Conservation (phyloP, 1,284 basidiomycete genomes). For the Ustilago bromivora region DNA sequence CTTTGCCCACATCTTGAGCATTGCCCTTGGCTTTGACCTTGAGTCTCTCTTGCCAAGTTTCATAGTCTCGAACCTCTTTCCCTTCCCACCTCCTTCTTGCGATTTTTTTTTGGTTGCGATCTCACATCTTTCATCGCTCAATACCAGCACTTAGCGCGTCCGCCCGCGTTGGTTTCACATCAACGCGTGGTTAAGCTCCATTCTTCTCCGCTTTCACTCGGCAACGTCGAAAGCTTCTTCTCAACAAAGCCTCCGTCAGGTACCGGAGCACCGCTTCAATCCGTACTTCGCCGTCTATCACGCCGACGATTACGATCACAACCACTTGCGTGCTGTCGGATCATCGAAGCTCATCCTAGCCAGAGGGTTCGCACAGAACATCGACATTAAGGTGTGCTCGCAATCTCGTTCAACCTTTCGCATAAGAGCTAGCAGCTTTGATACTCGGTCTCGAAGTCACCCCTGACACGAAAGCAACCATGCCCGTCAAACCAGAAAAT, state of each 20-base stretch:
- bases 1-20: background rate
- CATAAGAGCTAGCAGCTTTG: background rate
- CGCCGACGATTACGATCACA: background rate
- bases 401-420: no score
- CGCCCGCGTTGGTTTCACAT: conserved; percentile 9
- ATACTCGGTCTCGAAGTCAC: background rate
- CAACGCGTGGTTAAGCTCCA: conserved; percentile 1
- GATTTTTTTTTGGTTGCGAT: background rate
- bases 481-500: conserved; percentile 30
- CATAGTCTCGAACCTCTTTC: background rate
- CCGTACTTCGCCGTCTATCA: background rate
- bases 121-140: background rate
- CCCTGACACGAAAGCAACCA: background rate
- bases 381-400: background rate
- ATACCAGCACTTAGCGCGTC: conserved; percentile 9
- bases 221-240: background rate
- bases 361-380: background rate
- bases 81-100: background rate
- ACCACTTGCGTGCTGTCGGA: background rate
- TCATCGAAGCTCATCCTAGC: background rate
- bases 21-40: background rate
- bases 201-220: background rate
- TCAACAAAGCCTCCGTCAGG: background rate
- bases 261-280: background rate
- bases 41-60: background rate